phyloP scores from a whole-genome alignment of 1,284 basidiomycete species.

The Coriolopsis trogii region DNA sequence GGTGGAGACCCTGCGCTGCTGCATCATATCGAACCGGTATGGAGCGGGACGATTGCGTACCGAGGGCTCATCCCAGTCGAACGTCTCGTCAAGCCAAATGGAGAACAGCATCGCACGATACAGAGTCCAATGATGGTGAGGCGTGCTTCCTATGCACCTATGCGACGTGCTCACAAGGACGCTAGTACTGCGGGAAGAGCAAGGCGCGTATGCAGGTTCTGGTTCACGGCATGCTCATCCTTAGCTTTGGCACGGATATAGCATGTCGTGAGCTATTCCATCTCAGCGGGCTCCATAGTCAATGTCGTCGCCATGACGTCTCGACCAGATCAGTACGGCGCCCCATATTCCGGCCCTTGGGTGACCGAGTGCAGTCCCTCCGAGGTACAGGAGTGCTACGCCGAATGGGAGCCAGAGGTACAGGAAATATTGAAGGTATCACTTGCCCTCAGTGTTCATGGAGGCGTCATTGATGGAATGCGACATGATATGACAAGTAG shows the following conservation, averaged over 20 bases:
- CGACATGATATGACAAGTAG: slow-evolving; percentile 16
- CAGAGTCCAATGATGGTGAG: slow-evolving; percentile 36
- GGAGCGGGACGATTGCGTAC: slow-evolving; percentile 29
- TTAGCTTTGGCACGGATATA: slow-evolving; percentile 12
- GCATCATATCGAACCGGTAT: slow-evolving; percentile 24
- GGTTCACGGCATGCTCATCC: too few relatives aligned
- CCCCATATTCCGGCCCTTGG: slow-evolving; percentile 31
- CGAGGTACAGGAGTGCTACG: slow-evolving; percentile 32
- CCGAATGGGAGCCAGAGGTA: slow-evolving; percentile 38
- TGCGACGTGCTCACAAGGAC: not conserved
- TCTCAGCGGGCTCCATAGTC: slow-evolving; percentile 33
- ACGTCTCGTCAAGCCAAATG: slow-evolving; percentile 9
- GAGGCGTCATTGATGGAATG: not conserved
- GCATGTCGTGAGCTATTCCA: slow-evolving; percentile 38
- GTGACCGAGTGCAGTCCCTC: slow-evolving; percentile 27
- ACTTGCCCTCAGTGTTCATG: not conserved
- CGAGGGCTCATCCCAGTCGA: slow-evolving; percentile 26
- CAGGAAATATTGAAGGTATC: slow-evolving; percentile 32
- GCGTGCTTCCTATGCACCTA: not conserved
- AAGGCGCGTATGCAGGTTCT: slow-evolving; percentile 30
- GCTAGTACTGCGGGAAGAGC: slow-evolving; percentile 36
- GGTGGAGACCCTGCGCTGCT: slow-evolving; percentile 14
- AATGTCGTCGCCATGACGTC: slow-evolving; percentile 36
- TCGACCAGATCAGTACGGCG: slow-evolving; percentile 29
- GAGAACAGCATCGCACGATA: slow-evolving; percentile 29